A percentile compares a stretch with the other conserved stretches of the same genome.
phyloP scores from a whole-genome alignment of 257 asterid species.

The Solanum ossicruentum region DNA sequence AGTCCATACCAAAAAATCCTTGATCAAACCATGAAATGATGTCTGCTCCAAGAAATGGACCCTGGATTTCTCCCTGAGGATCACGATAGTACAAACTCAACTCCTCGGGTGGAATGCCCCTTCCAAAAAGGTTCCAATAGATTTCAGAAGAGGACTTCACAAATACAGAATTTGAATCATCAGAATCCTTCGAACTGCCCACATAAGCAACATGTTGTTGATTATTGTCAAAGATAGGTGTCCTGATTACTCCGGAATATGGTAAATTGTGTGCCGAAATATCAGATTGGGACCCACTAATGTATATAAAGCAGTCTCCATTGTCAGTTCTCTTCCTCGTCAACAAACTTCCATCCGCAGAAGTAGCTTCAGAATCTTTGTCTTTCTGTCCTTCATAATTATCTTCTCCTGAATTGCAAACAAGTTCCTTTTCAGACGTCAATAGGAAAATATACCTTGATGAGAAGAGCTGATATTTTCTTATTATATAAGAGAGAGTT shows the following conservation, averaged over 20 bases:
- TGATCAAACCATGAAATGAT: slow-evolving; percentile 91
- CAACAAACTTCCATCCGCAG: neutral
- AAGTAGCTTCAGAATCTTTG: slow-evolving; percentile 20
- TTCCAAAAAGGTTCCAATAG: neutral
- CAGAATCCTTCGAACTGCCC: slow-evolving; percentile 22
- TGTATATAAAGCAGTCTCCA: slow-evolving; percentile 10
- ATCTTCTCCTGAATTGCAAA: slow-evolving; percentile 19
- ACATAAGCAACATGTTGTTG: slow-evolving; percentile 25
- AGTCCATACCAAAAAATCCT: slow-evolving; percentile 88
- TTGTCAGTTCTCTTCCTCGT: slow-evolving; percentile 1
- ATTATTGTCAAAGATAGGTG: slow-evolving; percentile 17
- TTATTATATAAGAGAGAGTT: no score
- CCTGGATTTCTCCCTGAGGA: slow-evolving; percentile 88
- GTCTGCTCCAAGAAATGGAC: slow-evolving; percentile 91
- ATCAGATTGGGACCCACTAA: slow-evolving; percentile 23
- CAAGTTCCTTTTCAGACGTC: neutral
- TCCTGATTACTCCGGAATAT: slow-evolving; percentile 19
- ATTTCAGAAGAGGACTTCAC: slow-evolving; percentile 29
- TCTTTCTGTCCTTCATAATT: slow-evolving; percentile 17
- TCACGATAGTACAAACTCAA: slow-evolving; percentile 78
- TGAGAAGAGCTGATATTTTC: neutral
- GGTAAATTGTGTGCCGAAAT: slow-evolving; percentile 16
- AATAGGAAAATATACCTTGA: neutral
- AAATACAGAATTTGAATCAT: slow-evolving; percentile 25
- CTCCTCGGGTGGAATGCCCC: slow-evolving; percentile 50